Evolutionary conservation across 2,329 filamentous ascomycete genomes (phyloP).

Genomic region (Camptophora hylomeconis): DNA sequence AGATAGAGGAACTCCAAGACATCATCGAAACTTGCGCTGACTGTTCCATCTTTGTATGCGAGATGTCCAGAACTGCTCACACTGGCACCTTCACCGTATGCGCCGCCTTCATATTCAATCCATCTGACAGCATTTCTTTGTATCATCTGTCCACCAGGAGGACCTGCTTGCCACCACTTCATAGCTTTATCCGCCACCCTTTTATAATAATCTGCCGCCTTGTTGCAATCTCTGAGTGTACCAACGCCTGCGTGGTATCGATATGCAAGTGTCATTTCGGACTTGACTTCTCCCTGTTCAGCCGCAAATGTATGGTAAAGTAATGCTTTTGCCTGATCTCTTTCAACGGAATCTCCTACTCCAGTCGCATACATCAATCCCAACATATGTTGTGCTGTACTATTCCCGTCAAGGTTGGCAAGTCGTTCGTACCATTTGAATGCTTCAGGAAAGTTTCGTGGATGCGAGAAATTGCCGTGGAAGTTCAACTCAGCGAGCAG

Average conservation of each 20-base stretch:
- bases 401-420: conserved; percentile 66
- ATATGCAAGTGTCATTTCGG: conserved; percentile 88
- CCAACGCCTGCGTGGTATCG: conserved; percentile 77
- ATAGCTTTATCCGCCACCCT: conserved; percentile 88
- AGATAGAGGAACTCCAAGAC: conserved; percentile 88
- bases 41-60: conserved; percentile 48
- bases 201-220: conserved; percentile 79
- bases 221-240: conserved; percentile 72
- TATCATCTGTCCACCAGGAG: conserved; percentile 73
- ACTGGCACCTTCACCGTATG: conserved; percentile 92
- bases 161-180: conserved; percentile 72
- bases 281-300: conserved; percentile 64
- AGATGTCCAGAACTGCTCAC: conserved; percentile 75
- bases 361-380: conserved; percentile 94
- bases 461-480: conserved; percentile 84
- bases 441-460: conserved; percentile 64
- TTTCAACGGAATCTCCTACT: conserved; percentile 64
- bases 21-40: conserved; percentile 72
- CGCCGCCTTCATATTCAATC: conserved; percentile 78
- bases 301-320: conserved; percentile 93
- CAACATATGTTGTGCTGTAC: conserved; percentile 88
- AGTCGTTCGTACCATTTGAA: conserved; percentile 72
- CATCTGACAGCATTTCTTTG: conserved; percentile 69
- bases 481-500: conserved; percentile 91
- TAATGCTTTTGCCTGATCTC: conserved; percentile 80